Base-by-base conservation (phyloP, 306 rosid genomes). In the Macrotyloma uniflorum region DNA sequence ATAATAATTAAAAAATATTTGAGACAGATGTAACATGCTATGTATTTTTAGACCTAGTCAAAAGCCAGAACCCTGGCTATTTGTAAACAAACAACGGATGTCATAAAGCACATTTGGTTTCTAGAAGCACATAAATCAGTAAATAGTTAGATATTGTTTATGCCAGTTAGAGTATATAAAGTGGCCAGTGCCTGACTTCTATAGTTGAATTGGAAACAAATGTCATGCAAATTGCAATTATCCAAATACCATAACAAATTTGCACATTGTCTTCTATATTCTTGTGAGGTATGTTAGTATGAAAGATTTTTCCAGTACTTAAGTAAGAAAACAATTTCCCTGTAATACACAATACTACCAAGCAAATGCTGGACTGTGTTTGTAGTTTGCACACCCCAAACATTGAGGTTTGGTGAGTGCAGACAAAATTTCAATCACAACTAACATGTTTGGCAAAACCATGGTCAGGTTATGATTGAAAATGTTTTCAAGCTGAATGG, bases 131-230 rank as follows among this genome's bases (percentile, higher is more conserved):
- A 67, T 24, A 67, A 6, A 74, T 22, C 54, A 57, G 66, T 5
- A 74, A 33, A 46, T 59, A 46, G 26, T 79, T 62, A 28, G 59
- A 43, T 32, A 43, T 15, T 15, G 68, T 26, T 33, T 53, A 28
- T 40, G 47, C 40, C 26, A 69, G 11, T 26, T 35, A 59, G 26
- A 36, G 40, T 43, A 62, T 23, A 65, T 43, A 53, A 19, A 28
- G 59, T 15, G 55, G 32, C 18, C 75, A 8, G 23, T 49, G 51
- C 33, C 43, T 22, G 18, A 51, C 13, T 69, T 76, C 32, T 35
- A 76, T 51, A 33, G 30, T 51, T 75, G 68, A 68, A 49, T 40
- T 75, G 68, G 59, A 49, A 81, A 23, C 71, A 40, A n/a, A 50
- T 45, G 28, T 32, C 18, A 40, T 47, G 28, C n/a, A 51, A 62